Evolutionary conservation across 1,139 yeast species (phyloP).

Genomic region (Kodamaea arcana): DNA sequence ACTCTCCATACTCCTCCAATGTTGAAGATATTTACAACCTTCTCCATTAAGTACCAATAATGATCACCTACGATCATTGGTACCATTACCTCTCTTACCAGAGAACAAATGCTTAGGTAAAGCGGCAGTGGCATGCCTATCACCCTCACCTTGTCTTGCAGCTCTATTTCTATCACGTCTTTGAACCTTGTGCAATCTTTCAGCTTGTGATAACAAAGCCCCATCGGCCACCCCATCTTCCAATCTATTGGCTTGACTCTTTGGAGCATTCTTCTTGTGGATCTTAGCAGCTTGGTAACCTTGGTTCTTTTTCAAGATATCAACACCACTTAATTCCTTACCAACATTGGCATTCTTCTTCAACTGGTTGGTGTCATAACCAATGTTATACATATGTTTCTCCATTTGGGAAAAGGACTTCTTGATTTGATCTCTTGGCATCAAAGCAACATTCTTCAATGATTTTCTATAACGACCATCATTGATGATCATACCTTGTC

Average conservation of each 20-base stretch:
- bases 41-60: not conserved
- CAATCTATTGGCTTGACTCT: conserved; percentile 72
- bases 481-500: conserved; percentile 87
- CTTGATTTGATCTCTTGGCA: conserved; percentile 88
- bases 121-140: conserved; percentile 80
- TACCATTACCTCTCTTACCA: conserved; percentile 95
- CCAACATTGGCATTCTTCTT: conserved; percentile 43
- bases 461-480: conserved; percentile 87
- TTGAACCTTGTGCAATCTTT: conserved; percentile 79
- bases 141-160: conserved; percentile 95
- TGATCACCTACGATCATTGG: conserved; percentile 69
- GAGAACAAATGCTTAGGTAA: conserved; percentile 91
- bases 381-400: conserved; percentile 81
- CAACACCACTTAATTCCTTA: conserved; percentile 63
- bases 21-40: no score
- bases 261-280: conserved; percentile 45
- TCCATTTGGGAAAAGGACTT: conserved; percentile 80
- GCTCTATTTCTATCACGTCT: conserved; percentile 91
- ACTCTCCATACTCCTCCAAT: no score
- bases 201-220: conserved; percentile 80
- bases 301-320: conserved; percentile 59
- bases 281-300: conserved; percentile 41
- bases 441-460: conserved; percentile 79
- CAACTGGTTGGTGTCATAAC: conserved; percentile 76
- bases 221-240: conserved; percentile 84